A percentile compares a stretch with the other conserved stretches of the same genome.
Conservation (phyloP, 208 protist species). For the Leishmania aethiopica region DNA sequence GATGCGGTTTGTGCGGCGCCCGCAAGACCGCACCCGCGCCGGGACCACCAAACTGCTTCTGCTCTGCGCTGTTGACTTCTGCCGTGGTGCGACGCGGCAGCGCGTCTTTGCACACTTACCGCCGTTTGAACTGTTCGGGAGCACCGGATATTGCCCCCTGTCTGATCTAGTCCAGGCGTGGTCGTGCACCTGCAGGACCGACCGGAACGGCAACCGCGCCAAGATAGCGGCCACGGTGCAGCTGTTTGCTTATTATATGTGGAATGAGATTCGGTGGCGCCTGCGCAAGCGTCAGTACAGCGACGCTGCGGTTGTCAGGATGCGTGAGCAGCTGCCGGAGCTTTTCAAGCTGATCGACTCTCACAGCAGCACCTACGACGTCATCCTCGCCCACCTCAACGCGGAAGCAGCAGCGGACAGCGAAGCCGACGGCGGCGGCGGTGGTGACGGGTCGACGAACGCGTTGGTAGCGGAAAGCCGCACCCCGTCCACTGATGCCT, state of each 20-base stretch:
- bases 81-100: constrained; percentile 17
- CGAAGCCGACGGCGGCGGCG: not conserved
- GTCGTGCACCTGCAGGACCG: constrained; percentile 21
- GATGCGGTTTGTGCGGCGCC: constrained; percentile 25
- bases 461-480: not conserved
- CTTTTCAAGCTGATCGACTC: constrained; percentile 19
- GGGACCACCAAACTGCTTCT: constrained; percentile 33
- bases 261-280: constrained; percentile 36
- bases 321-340: constrained; percentile 22
- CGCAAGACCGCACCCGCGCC: constrained; percentile 20
- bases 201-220: not conserved
- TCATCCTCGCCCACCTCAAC: constrained; percentile 13
- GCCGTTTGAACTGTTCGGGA: constrained; percentile 62
- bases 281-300: constrained; percentile 27
- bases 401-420: constrained; percentile 7
- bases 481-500: not conserved
- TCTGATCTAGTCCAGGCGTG: constrained; percentile 58
- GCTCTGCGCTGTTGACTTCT: constrained; percentile 27
- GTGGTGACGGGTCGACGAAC: not conserved
- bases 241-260: constrained; percentile 27
- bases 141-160: constrained; percentile 57
- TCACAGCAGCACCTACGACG: constrained; percentile 25
- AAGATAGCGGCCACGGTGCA: constrained; percentile 2
- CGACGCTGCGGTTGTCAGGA: constrained; percentile 6
- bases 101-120: constrained; percentile 39